phyloP scores from a whole-genome alignment of 2,329 filamentous ascomycete genomes.

The Raffaelea ambrosiae region DNA sequence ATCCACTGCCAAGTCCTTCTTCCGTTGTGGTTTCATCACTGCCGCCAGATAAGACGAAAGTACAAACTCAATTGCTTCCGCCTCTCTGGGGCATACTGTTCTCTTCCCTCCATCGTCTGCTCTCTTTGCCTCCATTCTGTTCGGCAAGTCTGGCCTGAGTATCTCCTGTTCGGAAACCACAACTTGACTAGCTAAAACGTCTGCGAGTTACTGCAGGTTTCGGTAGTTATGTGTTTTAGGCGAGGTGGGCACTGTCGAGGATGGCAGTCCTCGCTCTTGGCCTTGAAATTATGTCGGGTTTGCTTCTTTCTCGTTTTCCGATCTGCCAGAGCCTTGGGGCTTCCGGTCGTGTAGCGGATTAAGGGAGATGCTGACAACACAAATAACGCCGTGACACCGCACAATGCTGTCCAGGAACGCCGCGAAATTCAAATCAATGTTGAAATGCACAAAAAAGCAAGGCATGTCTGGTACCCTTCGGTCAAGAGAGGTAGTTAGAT shows the following conservation, averaged over 20 bases:
- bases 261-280: neutral
- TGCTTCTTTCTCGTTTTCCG: neutral
- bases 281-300: slow-evolving; percentile 8
- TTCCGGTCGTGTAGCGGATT: neutral
- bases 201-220: no score
- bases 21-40: neutral
- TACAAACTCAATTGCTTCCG: slow-evolving; percentile 15
- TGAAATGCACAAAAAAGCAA: slow-evolving; percentile 2
- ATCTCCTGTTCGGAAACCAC: no score
- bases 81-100: slow-evolving; percentile 3
- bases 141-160: no score
- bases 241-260: no score
- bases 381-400: slow-evolving; percentile 19
- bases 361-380: slow-evolving; percentile 12
- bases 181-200: no score
- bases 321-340: neutral
- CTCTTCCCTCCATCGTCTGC: neutral
- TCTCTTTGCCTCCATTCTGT: neutral
- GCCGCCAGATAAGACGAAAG: slow-evolving; percentile 1
- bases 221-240: no score
- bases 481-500: neutral
- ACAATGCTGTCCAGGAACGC: slow-evolving; percentile 16
- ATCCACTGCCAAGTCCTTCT: no score
- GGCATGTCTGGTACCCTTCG: neutral
- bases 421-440: slow-evolving; percentile 5